phyloP scores from a whole-genome alignment of 441 rosid species.

The Populus tomentosa region DNA sequence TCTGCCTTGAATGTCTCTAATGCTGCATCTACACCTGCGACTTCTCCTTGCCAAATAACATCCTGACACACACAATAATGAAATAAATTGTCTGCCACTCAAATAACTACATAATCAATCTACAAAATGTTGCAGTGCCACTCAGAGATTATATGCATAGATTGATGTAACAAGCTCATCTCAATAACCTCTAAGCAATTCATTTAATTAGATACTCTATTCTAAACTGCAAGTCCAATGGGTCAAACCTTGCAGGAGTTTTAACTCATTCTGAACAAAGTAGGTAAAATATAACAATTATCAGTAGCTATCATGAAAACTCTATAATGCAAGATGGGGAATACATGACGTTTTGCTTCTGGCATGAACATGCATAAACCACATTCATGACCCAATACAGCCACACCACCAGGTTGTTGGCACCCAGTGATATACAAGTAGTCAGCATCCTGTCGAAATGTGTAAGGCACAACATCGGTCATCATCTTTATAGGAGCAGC shows the following conservation, averaged over 20 bases:
- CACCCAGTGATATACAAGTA: conserved; percentile 88
- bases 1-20: conserved; percentile 75
- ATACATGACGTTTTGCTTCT: conserved; percentile 70
- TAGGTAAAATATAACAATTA: not conserved
- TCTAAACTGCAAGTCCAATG: not conserved
- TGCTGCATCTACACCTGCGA: conserved; percentile 91
- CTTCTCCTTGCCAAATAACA: conserved; percentile 82
- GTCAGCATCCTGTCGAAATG: conserved; percentile 86
- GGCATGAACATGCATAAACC: conserved; percentile 99
- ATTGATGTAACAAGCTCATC: conserved; percentile 2
- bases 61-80: conserved; percentile 46
- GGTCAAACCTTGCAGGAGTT: not conserved
- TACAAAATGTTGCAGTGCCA: not conserved
- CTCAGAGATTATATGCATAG: not conserved
- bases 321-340: conserved; percentile 10
- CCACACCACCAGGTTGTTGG: conserved; percentile 95
- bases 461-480: conserved; percentile 95
- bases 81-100: conserved; percentile 1
- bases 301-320: not conserved
- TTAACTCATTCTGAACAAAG: conserved; percentile 4
- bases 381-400: conserved; percentile 60
- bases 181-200: not conserved
- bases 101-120: not conserved
- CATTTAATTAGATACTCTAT: not conserved
- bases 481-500: conserved; percentile 95